Conservation (phyloP, 1,139 yeast genomes). For the Hansenula lynferdii region DNA sequence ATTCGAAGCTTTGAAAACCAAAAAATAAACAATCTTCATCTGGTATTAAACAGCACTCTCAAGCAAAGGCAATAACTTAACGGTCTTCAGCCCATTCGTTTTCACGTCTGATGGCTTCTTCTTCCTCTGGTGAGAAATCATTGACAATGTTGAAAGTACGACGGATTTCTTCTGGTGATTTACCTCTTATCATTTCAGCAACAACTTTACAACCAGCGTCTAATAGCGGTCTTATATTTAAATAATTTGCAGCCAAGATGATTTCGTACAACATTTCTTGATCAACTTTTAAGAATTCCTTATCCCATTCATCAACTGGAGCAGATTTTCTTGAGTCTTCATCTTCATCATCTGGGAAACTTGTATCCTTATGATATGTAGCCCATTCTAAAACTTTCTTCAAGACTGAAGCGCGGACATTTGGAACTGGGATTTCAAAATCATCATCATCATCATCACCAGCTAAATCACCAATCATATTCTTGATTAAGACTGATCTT, state of each 20-base stretch:
- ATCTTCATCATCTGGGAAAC: constrained; percentile 71
- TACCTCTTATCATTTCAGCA: constrained; percentile 97
- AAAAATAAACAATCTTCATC: too few relatives aligned
- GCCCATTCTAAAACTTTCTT: constrained; percentile 96
- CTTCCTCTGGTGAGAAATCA: constrained; percentile 98
- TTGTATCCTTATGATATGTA: constrained; percentile 88
- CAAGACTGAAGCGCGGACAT: constrained; percentile 81
- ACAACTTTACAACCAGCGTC: constrained; percentile 97
- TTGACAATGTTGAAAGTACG: constrained; percentile 93
- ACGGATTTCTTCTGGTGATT: constrained; percentile 94
- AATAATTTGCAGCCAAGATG: constrained; percentile 91
- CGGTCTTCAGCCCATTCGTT: constrained; percentile 99
- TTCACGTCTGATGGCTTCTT: constrained; percentile 94
- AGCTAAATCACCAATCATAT: constrained; percentile 78
- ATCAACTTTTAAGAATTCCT: constrained; percentile 90
- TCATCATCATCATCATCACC: constrained; percentile 50
- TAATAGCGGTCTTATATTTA: constrained; percentile 87
- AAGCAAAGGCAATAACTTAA: constrained; percentile 26
- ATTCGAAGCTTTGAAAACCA: too few relatives aligned
- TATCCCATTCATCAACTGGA: constrained; percentile 95
- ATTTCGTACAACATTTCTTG: constrained; percentile 98
- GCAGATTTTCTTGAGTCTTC: constrained; percentile 81
- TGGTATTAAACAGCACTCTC: too few relatives aligned
- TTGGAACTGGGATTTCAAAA: constrained; percentile 89
- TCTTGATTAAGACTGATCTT: constrained; percentile 81